Evolutionary conservation across 129 eudicot genomes (phyloP).

Genomic region (Flaveria bidentis): DNA sequence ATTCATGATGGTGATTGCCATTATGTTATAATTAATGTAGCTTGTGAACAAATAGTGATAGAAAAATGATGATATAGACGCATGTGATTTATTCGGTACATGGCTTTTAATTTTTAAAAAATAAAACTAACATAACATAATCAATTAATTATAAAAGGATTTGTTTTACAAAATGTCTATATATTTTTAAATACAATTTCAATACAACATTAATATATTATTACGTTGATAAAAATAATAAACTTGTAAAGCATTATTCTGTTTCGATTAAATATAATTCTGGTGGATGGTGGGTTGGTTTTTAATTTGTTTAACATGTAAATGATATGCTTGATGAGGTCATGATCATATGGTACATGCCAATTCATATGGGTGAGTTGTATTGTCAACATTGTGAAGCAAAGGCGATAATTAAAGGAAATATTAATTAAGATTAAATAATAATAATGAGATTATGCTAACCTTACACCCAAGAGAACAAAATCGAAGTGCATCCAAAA

Average conservation of each 20-base stretch:
- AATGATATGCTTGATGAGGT: slow-evolving; percentile 41
- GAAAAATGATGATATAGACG: slow-evolving; percentile 13
- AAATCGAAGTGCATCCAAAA: slow-evolving; percentile 89
- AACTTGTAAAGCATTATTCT: neutral
- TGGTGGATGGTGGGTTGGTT: slow-evolving; percentile 39
- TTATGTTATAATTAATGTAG: slow-evolving; percentile 39
- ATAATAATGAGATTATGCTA: slow-evolving; percentile 26
- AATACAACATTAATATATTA: too few relatives aligned
- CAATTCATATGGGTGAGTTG: slow-evolving; percentile 48
- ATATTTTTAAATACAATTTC: too few relatives aligned
- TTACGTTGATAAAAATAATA: too few relatives aligned
- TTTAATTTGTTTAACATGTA: slow-evolving; percentile 18
- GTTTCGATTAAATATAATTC: neutral
- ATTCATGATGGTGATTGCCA: slow-evolving; percentile 30
- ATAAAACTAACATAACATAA: neutral
- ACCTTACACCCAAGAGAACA: slow-evolving; percentile 99
- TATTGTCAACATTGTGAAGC: slow-evolving; percentile 36
- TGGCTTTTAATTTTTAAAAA: neutral
- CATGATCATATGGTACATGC: slow-evolving; percentile 40
- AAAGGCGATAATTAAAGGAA: slow-evolving; percentile 32
- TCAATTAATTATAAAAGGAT: neutral
- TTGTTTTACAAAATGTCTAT: too few relatives aligned
- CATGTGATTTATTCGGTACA: slow-evolving; percentile 1
- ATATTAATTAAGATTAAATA: slow-evolving; percentile 10
- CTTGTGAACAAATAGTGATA: slow-evolving; percentile 11